Base-by-base conservation (phyloP, 495 filamentous ascomycete genomes). In the Aspergillus kassunensis region DNA sequence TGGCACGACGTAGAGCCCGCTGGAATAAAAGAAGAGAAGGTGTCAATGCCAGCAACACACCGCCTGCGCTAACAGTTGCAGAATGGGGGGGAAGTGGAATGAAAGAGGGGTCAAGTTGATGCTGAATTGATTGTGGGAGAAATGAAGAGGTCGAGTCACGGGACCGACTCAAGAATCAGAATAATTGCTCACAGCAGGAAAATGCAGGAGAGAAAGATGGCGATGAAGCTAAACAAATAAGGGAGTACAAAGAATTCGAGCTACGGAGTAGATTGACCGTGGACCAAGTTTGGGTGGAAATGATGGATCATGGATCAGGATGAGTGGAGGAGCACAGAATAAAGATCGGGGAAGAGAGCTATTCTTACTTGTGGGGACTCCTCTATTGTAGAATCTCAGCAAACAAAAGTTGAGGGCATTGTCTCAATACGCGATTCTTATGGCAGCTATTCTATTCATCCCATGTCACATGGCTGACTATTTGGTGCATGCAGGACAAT, bases 1-100 rank as follows among this genome's bases (percentile, higher is more conserved):
- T 65, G 54, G 55, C 63, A 69, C 66, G 67, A 69, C 68, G 64
- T 61, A 63, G 65, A 67, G 66, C 66, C 31, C 52, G 21, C 47
- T 42, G 37, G 29, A 40, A 37, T 48, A 35, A 40, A 42, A 27
- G 30, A 43, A 47, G 15, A 43, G 51, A 54, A 62, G 62, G 67
- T 59, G 29, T 62, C 59, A 43, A 60, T 60, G 59, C 64, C 63
- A 65, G 44, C 61, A 64, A 56, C 63, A 72, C 66, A 74, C 71
- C 71, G 68, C 68, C 69, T 72, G 66, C 64, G 66, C 64, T 37
- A 53, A 58, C 20, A 47, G 49, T 43, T 25, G 45, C 23, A 49
- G 44, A 49, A 37, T 48, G 21, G 53, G 56, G 49, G 47, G 43
- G 27, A 29, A 3, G 10, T 33, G 30, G 39, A 20, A n/a, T 27